A percentile compares a stretch with the other conserved stretches of the same genome.
Conservation (phyloP, 495 filamentous ascomycete species). For the Aspergillus cavernicola region DNA sequence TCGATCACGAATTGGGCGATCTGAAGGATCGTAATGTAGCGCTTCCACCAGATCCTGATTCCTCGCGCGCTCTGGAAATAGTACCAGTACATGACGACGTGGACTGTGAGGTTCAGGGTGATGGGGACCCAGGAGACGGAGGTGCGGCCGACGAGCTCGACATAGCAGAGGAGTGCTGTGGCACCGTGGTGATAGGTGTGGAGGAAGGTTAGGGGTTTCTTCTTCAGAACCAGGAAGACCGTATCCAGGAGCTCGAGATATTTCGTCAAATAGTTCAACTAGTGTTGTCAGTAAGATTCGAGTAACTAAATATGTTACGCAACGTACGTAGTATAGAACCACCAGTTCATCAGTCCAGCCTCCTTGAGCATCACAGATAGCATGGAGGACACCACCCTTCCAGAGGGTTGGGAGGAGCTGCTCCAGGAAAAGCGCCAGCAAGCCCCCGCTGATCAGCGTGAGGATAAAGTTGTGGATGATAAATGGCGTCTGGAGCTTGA, state of each 20-base stretch:
- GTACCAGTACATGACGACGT: constrained; percentile 69
- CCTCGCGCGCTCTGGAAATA: constrained; percentile 60
- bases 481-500: constrained; percentile 62
- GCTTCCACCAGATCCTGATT: constrained; percentile 58
- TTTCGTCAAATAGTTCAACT: constrained; percentile 73
- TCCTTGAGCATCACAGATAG: constrained; percentile 59
- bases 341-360: constrained; percentile 65
- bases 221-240: constrained; percentile 68
- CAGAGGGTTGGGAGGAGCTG: constrained; percentile 59
- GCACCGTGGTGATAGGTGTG: constrained; percentile 75
- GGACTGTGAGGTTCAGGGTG: constrained; percentile 62
- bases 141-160: constrained; percentile 64
- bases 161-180: constrained; percentile 68
- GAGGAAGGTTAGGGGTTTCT: constrained; percentile 71
- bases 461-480: constrained; percentile 67
- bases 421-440: constrained; percentile 61
- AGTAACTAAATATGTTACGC: too few species aligned
- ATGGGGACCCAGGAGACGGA: constrained; percentile 67
- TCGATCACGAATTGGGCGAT: constrained; percentile 58
- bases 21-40: constrained; percentile 56
- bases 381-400: constrained; percentile 57
- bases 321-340: constrained; percentile 67
- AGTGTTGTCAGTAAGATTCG: not conserved
- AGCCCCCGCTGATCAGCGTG: constrained; percentile 55
- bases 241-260: constrained; percentile 68